Percentiles rank a stretch among this genome's conserved stretches.
These are phyloP conservation scores for Vaccinium macrocarpon DNA, from an alignment of 148 eudicot species.

Conservation along the genomic window DNA sequence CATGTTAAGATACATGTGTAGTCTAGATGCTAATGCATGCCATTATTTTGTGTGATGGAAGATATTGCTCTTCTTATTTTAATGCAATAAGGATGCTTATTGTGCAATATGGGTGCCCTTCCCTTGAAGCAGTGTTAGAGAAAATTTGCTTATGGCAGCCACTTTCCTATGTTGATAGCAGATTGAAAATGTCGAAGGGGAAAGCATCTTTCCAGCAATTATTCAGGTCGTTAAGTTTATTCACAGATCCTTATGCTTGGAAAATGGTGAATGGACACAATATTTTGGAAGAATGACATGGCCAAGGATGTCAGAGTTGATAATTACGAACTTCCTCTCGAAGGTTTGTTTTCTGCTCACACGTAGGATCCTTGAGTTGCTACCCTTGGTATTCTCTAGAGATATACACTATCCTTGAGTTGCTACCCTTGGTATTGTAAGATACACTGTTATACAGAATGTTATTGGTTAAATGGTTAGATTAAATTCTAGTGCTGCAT, in stretches of 20 bases:
- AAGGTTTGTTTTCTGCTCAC: conserved; percentile 46
- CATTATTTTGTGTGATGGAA: neutral
- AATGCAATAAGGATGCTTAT: neutral
- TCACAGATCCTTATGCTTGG: conserved; percentile 52
- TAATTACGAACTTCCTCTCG: conserved; percentile 78
- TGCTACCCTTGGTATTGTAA: neutral
- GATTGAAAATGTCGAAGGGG: conserved; percentile 51
- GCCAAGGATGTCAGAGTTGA: conserved; percentile 95
- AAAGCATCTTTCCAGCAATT: conserved; percentile 58
- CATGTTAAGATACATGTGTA: too few relatives aligned
- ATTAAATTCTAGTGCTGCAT: neutral
- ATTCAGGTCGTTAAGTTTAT: conserved; percentile 57
- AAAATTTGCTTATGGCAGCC: conserved; percentile 1
- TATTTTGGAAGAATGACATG: conserved; percentile 91
- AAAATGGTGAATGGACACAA: conserved; percentile 71
- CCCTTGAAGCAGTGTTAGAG: too few relatives aligned
- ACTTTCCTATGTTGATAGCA: conserved; percentile 26
- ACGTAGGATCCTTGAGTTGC: neutral
- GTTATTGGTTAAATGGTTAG: conserved; percentile 2
- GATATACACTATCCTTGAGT: neutral
- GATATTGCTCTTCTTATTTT: neutral
- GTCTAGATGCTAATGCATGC: neutral
- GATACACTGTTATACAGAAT: neutral
- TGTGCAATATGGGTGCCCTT: conserved; percentile 3
- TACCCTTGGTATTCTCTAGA: neutral